A percentile compares a stretch with the other conserved stretches of the same genome.
These are phyloP conservation scores for Sugiyamaella chiloensis DNA, from an alignment of 805 yeast species.

Conservation along the genomic window DNA sequence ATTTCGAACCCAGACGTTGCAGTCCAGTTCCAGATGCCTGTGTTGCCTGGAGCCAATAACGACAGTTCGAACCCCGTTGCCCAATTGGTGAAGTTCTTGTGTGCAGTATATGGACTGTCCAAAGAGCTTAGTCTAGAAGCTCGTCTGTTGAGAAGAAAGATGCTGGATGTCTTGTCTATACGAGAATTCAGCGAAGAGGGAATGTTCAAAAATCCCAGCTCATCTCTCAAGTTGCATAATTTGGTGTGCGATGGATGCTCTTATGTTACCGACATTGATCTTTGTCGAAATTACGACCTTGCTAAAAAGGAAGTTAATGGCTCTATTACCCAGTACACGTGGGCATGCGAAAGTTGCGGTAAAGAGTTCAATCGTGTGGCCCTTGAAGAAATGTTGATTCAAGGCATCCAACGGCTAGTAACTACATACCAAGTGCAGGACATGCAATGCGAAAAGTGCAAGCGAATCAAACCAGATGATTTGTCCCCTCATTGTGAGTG, in stretches of 20 bases:
- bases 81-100: slow-evolving; percentile 71
- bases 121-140: slow-evolving; percentile 65
- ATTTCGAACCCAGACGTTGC: slow-evolving; percentile 56
- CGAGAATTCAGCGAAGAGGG: slow-evolving; percentile 82
- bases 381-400: slow-evolving; percentile 76
- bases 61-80: slow-evolving; percentile 64
- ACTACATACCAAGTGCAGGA: slow-evolving; percentile 76
- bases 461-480: slow-evolving; percentile 59
- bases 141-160: slow-evolving; percentile 67
- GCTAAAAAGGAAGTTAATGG: slow-evolving; percentile 23
- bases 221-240: slow-evolving; percentile 61
- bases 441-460: slow-evolving; percentile 74
- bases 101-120: slow-evolving; percentile 70
- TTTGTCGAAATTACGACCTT: slow-evolving; percentile 64
- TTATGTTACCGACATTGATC: slow-evolving; percentile 68
- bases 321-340: slow-evolving; percentile 27
- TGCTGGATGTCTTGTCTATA: slow-evolving; percentile 70
- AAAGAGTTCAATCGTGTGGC: slow-evolving; percentile 60
- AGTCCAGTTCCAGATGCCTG: slow-evolving; percentile 69
- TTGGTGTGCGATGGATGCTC: slow-evolving; percentile 80
- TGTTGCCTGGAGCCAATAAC: slow-evolving; percentile 55
- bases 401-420: slow-evolving; percentile 53
- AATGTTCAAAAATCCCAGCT: slow-evolving; percentile 68
- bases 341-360: slow-evolving; percentile 67
- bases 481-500: slow-evolving; percentile 77